Percentiles rank a stretch among this genome's conserved stretches.
These are phyloP conservation scores for Diaporthe ilicicola DNA, from an alignment of 2,329 filamentous ascomycete species.

Conservation along the genomic window DNA sequence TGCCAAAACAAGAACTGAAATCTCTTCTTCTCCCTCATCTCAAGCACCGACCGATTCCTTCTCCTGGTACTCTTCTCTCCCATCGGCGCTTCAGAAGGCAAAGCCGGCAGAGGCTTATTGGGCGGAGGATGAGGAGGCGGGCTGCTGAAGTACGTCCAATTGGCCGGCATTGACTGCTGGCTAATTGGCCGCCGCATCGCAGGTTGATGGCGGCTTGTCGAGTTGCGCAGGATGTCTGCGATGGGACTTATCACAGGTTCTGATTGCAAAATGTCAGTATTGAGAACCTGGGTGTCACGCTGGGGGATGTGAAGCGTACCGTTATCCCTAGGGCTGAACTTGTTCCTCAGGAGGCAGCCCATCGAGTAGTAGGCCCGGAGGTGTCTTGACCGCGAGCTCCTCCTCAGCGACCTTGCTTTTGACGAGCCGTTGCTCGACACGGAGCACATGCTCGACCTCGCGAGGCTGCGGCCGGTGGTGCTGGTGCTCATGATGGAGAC, in stretches of 20 bases:
- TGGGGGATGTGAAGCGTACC: background rate
- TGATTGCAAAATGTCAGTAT: background rate
- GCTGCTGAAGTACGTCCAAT: constrained; percentile 15
- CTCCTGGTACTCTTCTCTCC: constrained; percentile 14
- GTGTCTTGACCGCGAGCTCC: constrained; percentile 28
- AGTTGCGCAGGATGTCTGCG: constrained; percentile 11
- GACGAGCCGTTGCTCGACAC: constrained; percentile 16
- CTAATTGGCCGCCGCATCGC: background rate
- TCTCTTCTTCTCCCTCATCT: constrained; percentile 23
- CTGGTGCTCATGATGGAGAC: constrained; percentile 26
- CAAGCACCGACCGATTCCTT: constrained; percentile 10
- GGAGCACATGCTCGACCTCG: constrained; percentile 30
- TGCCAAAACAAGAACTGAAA: constrained; percentile 21
- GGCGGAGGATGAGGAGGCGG: constrained; percentile 19
- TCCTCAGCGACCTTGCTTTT: constrained; percentile 29
- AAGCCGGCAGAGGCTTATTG: constrained; percentile 19
- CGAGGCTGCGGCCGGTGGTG: background rate
- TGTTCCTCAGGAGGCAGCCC: constrained; percentile 20
- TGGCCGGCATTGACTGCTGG: constrained; percentile 13
- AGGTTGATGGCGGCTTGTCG: background rate
- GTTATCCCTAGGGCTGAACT: background rate
- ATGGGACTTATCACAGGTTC: constrained; percentile 8
- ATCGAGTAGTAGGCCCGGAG: constrained; percentile 32
- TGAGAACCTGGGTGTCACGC: rapidly evolving
- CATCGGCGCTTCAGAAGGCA: background rate